Conservation (phyloP, 495 filamentous ascomycete genomes). For the Aspergillus incahuasiensis region DNA sequence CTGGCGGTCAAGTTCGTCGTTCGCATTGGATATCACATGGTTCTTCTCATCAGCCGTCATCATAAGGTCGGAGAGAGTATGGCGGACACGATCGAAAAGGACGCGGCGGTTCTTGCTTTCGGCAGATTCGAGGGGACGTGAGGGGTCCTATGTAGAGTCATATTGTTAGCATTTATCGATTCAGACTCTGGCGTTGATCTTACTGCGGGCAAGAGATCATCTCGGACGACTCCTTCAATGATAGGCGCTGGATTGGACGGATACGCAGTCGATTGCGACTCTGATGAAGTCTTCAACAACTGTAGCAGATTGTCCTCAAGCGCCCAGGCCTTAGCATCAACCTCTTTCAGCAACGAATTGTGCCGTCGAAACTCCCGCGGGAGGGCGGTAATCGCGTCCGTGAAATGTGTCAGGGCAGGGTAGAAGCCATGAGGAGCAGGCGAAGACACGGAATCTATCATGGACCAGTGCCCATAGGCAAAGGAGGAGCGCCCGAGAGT, state of each 20-base stretch:
- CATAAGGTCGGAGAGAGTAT: slow-evolving; percentile 69
- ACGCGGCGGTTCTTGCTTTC: slow-evolving; percentile 52
- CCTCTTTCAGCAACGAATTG: slow-evolving; percentile 91
- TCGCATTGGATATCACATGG: slow-evolving; percentile 85
- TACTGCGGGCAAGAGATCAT: slow-evolving; percentile 37
- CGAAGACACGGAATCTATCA: slow-evolving; percentile 28
- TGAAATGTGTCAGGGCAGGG: slow-evolving; percentile 90
- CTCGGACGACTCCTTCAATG: slow-evolving; percentile 34
- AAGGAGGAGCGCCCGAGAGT: slow-evolving; percentile 50
- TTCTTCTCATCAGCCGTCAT: slow-evolving; percentile 93
- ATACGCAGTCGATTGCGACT: slow-evolving; percentile 44
- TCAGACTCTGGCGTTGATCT: slow-evolving; percentile 11
- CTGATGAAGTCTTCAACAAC: slow-evolving; percentile 62
- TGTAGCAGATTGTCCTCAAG: slow-evolving; percentile 59
- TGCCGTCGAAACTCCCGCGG: slow-evolving; percentile 92
- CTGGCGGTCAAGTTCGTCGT: slow-evolving; percentile 82
- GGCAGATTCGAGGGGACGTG: slow-evolving; percentile 30
- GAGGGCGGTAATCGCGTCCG: slow-evolving; percentile 85
- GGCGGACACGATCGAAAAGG: slow-evolving; percentile 59
- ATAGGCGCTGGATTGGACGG: slow-evolving; percentile 38
- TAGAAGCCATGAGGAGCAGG: slow-evolving; percentile 63
- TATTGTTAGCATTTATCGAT: slow-evolving; percentile 9
- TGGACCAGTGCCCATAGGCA: slow-evolving; percentile 37
- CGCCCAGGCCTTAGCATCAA: slow-evolving; percentile 79
- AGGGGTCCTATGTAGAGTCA: slow-evolving; percentile 20